These are phyloP conservation scores for Tremellales sp. DNA, from an alignment of 1,284 basidiomycete species.

Conservation along the genomic window DNA sequence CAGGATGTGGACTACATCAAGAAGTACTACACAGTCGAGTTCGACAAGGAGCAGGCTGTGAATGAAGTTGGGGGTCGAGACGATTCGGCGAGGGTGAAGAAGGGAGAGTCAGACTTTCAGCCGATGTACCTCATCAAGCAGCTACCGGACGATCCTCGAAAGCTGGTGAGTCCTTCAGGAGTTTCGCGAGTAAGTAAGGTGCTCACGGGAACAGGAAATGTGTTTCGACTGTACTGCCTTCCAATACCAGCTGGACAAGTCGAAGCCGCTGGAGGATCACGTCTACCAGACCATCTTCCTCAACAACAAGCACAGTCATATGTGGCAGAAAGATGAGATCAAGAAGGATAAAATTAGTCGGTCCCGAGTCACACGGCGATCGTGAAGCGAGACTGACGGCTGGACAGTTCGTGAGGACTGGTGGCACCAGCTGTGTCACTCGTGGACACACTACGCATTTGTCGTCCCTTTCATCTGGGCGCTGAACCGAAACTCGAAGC, in stretches of 20 bases:
- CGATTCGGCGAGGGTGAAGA: conserved; percentile 28
- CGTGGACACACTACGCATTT: conserved; percentile 49
- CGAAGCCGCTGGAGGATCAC: conserved; percentile 42
- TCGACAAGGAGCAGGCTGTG: conserved; percentile 28
- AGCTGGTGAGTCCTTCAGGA: conserved; percentile 19
- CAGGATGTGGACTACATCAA: conserved; percentile 44
- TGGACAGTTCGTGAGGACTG: conserved; percentile 44
- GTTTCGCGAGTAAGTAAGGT: background rate
- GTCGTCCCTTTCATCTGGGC: conserved; percentile 52
- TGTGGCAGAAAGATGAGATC: conserved; percentile 52
- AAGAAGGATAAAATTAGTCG: conserved; percentile 51
- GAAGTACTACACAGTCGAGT: conserved; percentile 41
- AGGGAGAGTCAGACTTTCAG: conserved; percentile 35
- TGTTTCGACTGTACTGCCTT: conserved; percentile 43
- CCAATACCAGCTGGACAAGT: conserved; percentile 43
- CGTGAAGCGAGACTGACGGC: background rate
- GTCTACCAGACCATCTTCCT: conserved; percentile 54
- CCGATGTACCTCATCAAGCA: conserved; percentile 48
- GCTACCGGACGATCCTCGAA: conserved; percentile 30
- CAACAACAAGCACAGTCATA: conserved; percentile 49
- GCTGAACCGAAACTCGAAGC: conserved; percentile 49
- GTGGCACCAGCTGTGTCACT: conserved; percentile 47
- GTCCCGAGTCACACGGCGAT: conserved; percentile 12
- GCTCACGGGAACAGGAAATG: conserved; percentile 32
- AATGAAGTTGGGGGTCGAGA: conserved; percentile 30